Percentiles rank a stretch among this genome's conserved stretches.
phyloP scores from a whole-genome alignment of 2,329 filamentous ascomycete species.

The Trematosphaeria pertusa region DNA sequence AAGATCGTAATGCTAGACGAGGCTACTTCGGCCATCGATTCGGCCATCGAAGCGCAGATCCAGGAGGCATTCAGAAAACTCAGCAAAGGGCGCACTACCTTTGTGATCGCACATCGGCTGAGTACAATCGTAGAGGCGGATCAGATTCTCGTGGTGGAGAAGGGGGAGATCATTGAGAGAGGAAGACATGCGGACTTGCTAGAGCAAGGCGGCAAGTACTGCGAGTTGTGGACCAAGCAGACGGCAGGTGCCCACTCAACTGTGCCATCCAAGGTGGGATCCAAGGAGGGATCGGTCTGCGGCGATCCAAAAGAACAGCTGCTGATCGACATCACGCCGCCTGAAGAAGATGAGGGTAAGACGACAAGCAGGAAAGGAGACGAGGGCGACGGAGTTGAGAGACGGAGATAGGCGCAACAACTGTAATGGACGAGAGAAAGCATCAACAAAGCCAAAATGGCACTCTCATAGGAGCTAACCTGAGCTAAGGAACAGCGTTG shows the following conservation, averaged over 20 bases:
- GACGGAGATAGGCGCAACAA: conserved; percentile 15
- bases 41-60: conserved; percentile 71
- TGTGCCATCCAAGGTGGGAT: conserved; percentile 22
- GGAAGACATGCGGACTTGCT: conserved; percentile 82
- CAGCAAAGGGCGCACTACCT: conserved; percentile 68
- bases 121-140: conserved; percentile 87
- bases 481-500: too few relatives aligned
- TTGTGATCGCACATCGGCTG: conserved; percentile 77
- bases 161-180: conserved; percentile 77
- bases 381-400: conserved; percentile 16
- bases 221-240: conserved; percentile 89
- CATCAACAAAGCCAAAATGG: too few relatives aligned
- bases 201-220: conserved; percentile 73
- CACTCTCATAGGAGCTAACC: too few relatives aligned
- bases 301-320: conserved; percentile 13
- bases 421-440: too few relatives aligned
- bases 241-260: conserved; percentile 49
- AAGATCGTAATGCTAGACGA: conserved; percentile 88
- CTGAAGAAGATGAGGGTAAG: conserved; percentile 27
- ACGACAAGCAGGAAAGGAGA: conserved; percentile 19
- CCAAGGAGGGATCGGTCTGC: conserved; percentile 23
- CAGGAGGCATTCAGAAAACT: conserved; percentile 66
- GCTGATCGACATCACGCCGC: conserved; percentile 34
- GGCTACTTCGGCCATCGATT: conserved; percentile 86
- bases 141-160: conserved; percentile 80